Conservation (phyloP, 495 filamentous ascomycete genomes). For the Penicillium tannophilum region DNA sequence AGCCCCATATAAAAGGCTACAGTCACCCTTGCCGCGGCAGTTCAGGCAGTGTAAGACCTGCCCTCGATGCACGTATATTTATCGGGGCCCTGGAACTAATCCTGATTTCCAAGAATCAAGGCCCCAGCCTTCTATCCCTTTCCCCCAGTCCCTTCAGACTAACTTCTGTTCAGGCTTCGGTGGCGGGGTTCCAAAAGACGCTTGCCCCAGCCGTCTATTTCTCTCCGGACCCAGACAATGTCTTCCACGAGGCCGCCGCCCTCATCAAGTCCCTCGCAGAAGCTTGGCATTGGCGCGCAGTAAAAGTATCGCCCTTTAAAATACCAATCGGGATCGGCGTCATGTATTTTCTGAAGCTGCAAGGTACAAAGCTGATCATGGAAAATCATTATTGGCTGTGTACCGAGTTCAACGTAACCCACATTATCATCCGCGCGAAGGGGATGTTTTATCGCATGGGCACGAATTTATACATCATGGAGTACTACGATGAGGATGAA, state of each 20-base stretch:
- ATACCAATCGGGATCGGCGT: constrained; percentile 59
- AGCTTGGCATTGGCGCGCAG: constrained; percentile 68
- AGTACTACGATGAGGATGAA: no score
- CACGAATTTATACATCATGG: constrained; percentile 41
- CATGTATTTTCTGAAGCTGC: constrained; percentile 54
- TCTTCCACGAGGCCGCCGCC: constrained; percentile 36
- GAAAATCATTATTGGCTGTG: constrained; percentile 48
- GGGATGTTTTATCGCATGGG: constrained; percentile 49
- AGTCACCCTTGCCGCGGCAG: background rate
- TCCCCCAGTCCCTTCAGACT: no score
- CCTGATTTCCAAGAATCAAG: background rate
- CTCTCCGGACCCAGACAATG: constrained; percentile 13
- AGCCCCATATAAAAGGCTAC: background rate
- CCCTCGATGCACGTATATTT: background rate
- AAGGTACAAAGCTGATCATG: constrained; percentile 53
- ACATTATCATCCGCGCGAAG: constrained; percentile 54
- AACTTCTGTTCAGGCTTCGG: constrained; percentile 23
- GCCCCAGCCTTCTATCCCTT: background rate
- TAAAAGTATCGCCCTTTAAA: constrained; percentile 52
- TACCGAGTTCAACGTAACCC: constrained; percentile 54
- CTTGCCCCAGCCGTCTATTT: constrained; percentile 27
- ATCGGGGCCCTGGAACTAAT: background rate
- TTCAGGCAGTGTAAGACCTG: background rate
- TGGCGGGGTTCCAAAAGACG: constrained; percentile 31
- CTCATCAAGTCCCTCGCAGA: constrained; percentile 63